Base-by-base conservation (phyloP, 106 monocot genomes). In the Acanthochlamys bracteata region DNA sequence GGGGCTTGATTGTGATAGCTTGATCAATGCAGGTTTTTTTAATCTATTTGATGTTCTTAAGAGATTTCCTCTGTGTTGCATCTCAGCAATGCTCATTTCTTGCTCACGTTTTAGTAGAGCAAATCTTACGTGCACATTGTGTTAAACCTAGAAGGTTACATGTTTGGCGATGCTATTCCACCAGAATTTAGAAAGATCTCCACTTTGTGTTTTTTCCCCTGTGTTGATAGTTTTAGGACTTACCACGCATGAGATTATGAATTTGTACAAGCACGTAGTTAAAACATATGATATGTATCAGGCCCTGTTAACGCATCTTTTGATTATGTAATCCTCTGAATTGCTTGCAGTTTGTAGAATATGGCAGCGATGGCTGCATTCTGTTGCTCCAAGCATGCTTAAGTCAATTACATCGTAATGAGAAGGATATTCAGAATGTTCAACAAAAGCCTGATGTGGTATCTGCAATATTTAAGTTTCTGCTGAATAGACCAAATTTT, bases 311-410 rank as follows among this genome's bases (percentile, higher is more conserved):
- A 21, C 16, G 60, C 59, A 24, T 42, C 17, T 43, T 74, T 7
- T 21, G 60, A 9, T 39, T 22, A 41, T 56, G 15, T 22, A 26
- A 33, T 66, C 21, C 20, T 45, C 12, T 21, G 4, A 33, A 55
- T 78, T 17, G 16, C 53, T 19, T 80, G 55, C 85, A 96, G 96
- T 78, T 88, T 55, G 80, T 45, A 22, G 88, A 83, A 7, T 70
- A 79, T 77, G 84, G 88, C 65, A 69, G 54, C 62, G 91, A 96
- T 62, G 87, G 66, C 13, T 68, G 76, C 61, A 74, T 72, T 64
- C 53, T 96, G 51, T 71, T 91, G 78, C 80, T 96, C 21, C 82
- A 76, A 71, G 73, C 59, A 41, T 91, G 96, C 71, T 76, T 96
- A 49, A 76, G 85, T 53, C 72, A 79, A 63, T 20, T 88, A 60